These are phyloP conservation scores for Aegilops umbellulata DNA, from an alignment of 176 grass and related monocot species.

Conservation along the genomic window DNA sequence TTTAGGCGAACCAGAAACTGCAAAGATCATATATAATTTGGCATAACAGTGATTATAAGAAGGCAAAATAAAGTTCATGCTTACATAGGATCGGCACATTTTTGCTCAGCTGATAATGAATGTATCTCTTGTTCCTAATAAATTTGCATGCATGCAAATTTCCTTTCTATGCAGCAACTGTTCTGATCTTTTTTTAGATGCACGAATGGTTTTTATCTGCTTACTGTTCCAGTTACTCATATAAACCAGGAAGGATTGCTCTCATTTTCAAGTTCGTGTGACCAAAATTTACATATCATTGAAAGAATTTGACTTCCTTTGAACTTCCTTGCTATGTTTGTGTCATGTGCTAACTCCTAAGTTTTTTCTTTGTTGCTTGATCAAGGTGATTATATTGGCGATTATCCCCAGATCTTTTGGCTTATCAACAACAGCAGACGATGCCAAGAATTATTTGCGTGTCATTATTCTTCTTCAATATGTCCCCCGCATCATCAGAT, in stretches of 20 bases:
- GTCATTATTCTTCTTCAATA: slow-evolving; percentile 92
- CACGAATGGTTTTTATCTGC: not conserved
- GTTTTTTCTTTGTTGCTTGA: slow-evolving; percentile 22
- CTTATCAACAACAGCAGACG: slow-evolving; percentile 69
- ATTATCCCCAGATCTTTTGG: slow-evolving; percentile 85
- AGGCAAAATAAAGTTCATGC: not conserved
- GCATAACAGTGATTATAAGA: not conserved
- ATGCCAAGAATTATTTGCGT: slow-evolving; percentile 91
- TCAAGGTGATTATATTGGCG: slow-evolving; percentile 93
- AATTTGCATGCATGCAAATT: not conserved
- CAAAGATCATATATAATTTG: not conserved
- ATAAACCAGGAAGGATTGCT: not conserved
- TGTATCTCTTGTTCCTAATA: not conserved
- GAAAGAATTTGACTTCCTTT: not conserved
- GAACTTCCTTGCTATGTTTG: not conserved
- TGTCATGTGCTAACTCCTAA: slow-evolving; percentile 10
- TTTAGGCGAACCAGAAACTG: slow-evolving; percentile 12
- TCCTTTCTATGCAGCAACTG: not conserved
- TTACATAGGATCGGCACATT: not conserved
- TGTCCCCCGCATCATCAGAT: slow-evolving; percentile 84
- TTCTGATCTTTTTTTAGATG: not conserved
- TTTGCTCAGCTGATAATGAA: not conserved
- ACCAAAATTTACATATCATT: not conserved
- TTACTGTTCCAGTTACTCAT: not conserved
- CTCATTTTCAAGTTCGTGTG: not conserved